These are phyloP conservation scores for Candida maltosa DNA, from an alignment of 805 yeast genomes.

Conservation along the genomic window DNA sequence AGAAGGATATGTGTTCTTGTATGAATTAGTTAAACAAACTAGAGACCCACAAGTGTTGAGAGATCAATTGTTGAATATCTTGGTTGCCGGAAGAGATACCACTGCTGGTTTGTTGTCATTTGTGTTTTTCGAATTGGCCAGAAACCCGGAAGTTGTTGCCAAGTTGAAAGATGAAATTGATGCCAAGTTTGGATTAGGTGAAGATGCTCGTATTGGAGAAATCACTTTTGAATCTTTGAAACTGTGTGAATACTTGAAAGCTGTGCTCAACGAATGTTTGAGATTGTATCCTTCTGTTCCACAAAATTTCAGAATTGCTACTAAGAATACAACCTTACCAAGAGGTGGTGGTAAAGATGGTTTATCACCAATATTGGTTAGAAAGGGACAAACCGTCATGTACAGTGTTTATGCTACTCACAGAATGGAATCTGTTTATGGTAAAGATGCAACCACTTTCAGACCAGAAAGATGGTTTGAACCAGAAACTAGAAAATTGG, in stretches of 20 bases:
- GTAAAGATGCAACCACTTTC: constrained; percentile 31
- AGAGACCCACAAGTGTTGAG: constrained; percentile 31
- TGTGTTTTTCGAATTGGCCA: constrained; percentile 30
- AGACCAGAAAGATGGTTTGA: constrained; percentile 38
- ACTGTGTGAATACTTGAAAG: constrained; percentile 36
- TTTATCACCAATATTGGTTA: constrained; percentile 17
- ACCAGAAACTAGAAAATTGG: constrained; percentile 27
- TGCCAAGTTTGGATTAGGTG: constrained; percentile 29
- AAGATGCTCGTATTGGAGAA: constrained; percentile 22
- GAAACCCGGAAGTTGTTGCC: constrained; percentile 28
- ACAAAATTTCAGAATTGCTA: constrained; percentile 24
- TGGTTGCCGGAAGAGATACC: constrained; percentile 42
- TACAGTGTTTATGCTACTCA: constrained; percentile 19
- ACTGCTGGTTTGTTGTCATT: constrained; percentile 39
- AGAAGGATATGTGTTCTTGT: constrained; percentile 33
- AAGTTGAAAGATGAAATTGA: constrained; percentile 29
- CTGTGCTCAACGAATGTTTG: constrained; percentile 32
- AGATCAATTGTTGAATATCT: constrained; percentile 38
- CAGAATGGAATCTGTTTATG: constrained; percentile 22
- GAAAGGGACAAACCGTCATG: constrained; percentile 16
- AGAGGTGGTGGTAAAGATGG: constrained; percentile 32
- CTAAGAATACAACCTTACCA: constrained; percentile 27
- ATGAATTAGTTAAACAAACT: constrained; percentile 36
- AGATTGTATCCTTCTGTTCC: constrained; percentile 37
- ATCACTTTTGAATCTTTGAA: constrained; percentile 36